Conservation (phyloP, 2,329 filamentous ascomycete species). For the Paramyrothecium roridum region DNA sequence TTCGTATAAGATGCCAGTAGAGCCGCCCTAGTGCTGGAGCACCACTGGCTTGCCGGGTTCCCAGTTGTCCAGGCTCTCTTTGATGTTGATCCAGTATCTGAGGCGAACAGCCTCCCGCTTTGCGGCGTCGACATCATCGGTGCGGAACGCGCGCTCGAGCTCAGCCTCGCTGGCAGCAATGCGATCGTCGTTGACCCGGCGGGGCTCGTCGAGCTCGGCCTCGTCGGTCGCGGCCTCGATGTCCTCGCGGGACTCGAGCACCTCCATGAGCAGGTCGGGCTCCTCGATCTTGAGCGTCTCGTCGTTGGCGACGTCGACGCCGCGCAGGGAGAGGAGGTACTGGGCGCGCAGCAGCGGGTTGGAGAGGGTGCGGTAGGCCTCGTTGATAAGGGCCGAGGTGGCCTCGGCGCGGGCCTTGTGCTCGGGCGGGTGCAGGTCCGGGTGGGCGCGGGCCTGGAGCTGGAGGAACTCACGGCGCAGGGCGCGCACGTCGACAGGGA, state of each 20-base stretch:
- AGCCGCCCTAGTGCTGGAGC: slow-evolving; percentile 40
- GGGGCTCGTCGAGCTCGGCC: slow-evolving; percentile 58
- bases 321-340: slow-evolving; percentile 74
- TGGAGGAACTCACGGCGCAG: slow-evolving; percentile 84
- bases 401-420: slow-evolving; percentile 66
- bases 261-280: slow-evolving; percentile 69
- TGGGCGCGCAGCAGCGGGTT: slow-evolving; percentile 82
- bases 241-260: slow-evolving; percentile 74
- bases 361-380: slow-evolving; percentile 82
- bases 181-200: slow-evolving; percentile 63
- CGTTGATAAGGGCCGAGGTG: slow-evolving; percentile 80
- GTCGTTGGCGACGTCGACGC: slow-evolving; percentile 75
- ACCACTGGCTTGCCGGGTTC: slow-evolving; percentile 68
- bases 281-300: slow-evolving; percentile 69
- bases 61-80: slow-evolving; percentile 78
- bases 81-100: slow-evolving; percentile 88
- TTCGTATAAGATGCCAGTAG: too few species aligned
- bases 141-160: slow-evolving; percentile 63
- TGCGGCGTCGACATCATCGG: slow-evolving; percentile 64
- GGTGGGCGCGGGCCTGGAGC: slow-evolving; percentile 75
- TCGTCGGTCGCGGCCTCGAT: slow-evolving; percentile 71
- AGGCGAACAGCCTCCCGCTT: slow-evolving; percentile 71
- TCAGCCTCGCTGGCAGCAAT: slow-evolving; percentile 60
- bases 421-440: slow-evolving; percentile 60
- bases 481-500: slow-evolving; percentile 66